Evolutionary conservation across 2,329 filamentous ascomycete species (phyloP).

Genomic region (Colletotrichum sp.): DNA sequence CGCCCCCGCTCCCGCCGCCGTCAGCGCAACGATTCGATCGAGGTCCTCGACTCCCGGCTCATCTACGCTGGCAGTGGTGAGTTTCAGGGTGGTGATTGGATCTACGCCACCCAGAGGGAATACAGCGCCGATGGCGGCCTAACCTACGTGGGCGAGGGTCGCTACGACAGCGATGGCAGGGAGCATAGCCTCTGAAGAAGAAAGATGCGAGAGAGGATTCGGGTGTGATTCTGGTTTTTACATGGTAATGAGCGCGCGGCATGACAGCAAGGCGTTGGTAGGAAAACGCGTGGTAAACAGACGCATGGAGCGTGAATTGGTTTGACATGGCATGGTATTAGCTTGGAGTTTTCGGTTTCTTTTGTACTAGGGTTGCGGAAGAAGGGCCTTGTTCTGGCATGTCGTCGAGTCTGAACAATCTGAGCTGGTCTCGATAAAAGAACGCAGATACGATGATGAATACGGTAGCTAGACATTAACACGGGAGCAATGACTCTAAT

Average conservation of each 20-base stretch:
- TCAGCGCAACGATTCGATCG: not conserved
- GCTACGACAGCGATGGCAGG: not conserved
- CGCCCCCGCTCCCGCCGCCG: not conserved
- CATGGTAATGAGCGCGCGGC: not conserved
- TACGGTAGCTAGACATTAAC: not conserved
- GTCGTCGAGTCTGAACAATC: not conserved
- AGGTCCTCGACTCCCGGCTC: not conserved
- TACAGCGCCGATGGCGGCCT: not conserved
- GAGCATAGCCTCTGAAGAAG: not conserved
- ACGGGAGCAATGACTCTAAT: accelerated
- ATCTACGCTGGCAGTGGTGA: not conserved
- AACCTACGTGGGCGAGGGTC: not conserved
- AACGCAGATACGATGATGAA: not conserved
- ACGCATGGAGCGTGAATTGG: not conserved
- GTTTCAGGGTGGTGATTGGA: not conserved
- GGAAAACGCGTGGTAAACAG: not conserved
- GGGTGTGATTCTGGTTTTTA: accelerated
- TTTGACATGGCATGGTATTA: not conserved
- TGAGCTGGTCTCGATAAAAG: not conserved
- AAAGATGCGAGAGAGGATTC: not conserved
- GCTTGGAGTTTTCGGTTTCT: not conserved
- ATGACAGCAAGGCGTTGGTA: not conserved
- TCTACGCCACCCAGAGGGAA: not conserved
- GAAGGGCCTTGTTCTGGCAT: not conserved
- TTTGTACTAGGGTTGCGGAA: not conserved